Percentiles rank a stretch among this genome's conserved stretches.
phyloP scores from a whole-genome alignment of 2,329 filamentous ascomycete species.

The Verticillium dahliae region DNA sequence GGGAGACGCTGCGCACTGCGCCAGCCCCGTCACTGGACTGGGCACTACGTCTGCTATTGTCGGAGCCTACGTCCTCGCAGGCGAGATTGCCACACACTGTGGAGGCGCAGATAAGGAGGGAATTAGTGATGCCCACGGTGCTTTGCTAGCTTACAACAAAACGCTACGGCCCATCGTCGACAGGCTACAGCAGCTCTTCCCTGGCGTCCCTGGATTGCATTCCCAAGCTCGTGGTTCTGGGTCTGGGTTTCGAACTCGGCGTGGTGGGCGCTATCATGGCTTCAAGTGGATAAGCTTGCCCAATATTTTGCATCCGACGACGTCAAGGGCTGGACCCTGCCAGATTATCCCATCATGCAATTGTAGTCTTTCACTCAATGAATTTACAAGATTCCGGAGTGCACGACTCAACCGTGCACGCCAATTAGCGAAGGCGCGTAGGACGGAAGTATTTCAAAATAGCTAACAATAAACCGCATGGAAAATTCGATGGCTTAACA shows the following conservation, averaged over 20 bases:
- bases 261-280: slow-evolving; percentile 5
- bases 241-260: slow-evolving; percentile 1
- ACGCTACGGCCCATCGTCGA: slow-evolving; percentile 7
- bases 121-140: neutral
- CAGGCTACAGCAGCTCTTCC: slow-evolving; percentile 7
- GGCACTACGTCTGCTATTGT: slow-evolving; percentile 35
- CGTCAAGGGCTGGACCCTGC: slow-evolving; percentile 3
- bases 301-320: neutral
- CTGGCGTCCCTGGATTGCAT: neutral
- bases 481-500: no score
- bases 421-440: no score
- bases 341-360: slow-evolving; percentile 1
- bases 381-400: no score
- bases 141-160: slow-evolving; percentile 8
- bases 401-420: no score
- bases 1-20: slow-evolving; percentile 41
- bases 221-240: slow-evolving; percentile 5
- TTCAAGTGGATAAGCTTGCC: slow-evolving; percentile 7
- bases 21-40: slow-evolving; percentile 37
- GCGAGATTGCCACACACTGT: slow-evolving; percentile 27
- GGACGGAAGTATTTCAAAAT: no score
- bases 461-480: no score
- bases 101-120: neutral
- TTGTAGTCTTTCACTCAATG: no score
- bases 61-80: slow-evolving; percentile 44